Base-by-base conservation (phyloP, 352 stramenopile species). In the Phytophthora tentaculata region DNA sequence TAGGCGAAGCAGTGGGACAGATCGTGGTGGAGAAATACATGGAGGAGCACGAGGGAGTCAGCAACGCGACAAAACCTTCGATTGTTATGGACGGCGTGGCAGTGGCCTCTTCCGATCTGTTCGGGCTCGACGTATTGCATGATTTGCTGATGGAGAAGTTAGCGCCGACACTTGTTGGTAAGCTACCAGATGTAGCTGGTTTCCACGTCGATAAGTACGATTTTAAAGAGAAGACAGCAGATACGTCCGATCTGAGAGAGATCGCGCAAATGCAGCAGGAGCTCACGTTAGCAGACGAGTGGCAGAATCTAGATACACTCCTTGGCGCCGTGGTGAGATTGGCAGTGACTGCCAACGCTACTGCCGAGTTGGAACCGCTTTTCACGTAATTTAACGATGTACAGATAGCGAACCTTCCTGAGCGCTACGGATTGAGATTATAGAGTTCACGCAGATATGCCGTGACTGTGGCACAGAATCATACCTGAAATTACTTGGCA, bases 1-100 rank as follows among this genome's bases (percentile, higher is more conserved):
- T 84, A n/a, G 67, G 74, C 13, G 28, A 67, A 22, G 59, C 76
- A 17, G 43, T 84, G 9, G 76, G 73, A 0, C 65, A 79, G 19
- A 37, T 83, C 14, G 48, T 72, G 22, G 48, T 80, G 3, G 41
- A 73, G 20, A 69, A 73, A 49, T 67, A 71, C 22, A 23, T 53
- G 23, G 55, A 66, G 23, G 64, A 74, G 45, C 39, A 41, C n/a
- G 12, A 22, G 14, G 35, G 23, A 10, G 8, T 5, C 4, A 39
- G 35, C 16, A 73, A 73, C 17, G 44, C 5, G 4, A 58, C 56
- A 14, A 64, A 26, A 32, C 2, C 19, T 14, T 43, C 54, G 28
- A 22, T 51, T 20, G 23, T 74, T 3, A 55, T 75, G 26, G 61
- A 71, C 23, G 63, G 72, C 26, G 64, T 81, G 17, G 45, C 54